Conservation (phyloP, 768 basidiomycete species). For the Galerina sulciceps region DNA sequence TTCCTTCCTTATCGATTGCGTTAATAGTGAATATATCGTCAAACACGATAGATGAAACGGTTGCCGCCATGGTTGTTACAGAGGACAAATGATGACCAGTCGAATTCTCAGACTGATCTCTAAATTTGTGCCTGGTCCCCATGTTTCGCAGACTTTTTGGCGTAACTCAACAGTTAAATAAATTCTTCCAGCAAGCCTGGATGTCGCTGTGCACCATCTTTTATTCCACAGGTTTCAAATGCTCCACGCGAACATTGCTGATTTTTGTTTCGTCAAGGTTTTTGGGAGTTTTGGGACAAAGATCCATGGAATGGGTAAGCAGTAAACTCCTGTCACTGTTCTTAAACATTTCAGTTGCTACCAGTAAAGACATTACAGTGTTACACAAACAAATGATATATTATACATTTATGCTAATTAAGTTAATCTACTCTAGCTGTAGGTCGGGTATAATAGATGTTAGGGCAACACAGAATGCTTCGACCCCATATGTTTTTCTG, state of each 20-base stretch:
- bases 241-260: slow-evolving; percentile 56
- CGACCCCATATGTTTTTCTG: slow-evolving; percentile 30
- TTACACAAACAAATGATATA: background rate
- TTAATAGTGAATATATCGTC: slow-evolving; percentile 92
- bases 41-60: slow-evolving; percentile 81
- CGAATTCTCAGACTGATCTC: background rate
- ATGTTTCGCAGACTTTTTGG: slow-evolving; percentile 11
- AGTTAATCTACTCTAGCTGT: background rate
- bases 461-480: background rate
- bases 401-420: background rate
- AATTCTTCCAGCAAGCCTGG: background rate
- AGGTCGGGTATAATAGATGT: background rate
- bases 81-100: background rate
- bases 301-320: slow-evolving; percentile 44
- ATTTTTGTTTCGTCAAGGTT: slow-evolving; percentile 53
- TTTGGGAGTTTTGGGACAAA: slow-evolving; percentile 51
- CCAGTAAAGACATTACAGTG: too few species aligned
- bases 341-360: too few species aligned
- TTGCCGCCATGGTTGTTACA: slow-evolving; percentile 49
- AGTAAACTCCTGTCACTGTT: slow-evolving; percentile 1
- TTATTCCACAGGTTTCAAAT: slow-evolving; percentile 34
- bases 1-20: slow-evolving; percentile 88
- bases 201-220: slow-evolving; percentile 27
- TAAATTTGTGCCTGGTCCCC: background rate
- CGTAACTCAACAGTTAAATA: slow-evolving; percentile 6